phyloP scores from a whole-genome alignment of 805 yeast species.

The Kazachstania viticola region DNA sequence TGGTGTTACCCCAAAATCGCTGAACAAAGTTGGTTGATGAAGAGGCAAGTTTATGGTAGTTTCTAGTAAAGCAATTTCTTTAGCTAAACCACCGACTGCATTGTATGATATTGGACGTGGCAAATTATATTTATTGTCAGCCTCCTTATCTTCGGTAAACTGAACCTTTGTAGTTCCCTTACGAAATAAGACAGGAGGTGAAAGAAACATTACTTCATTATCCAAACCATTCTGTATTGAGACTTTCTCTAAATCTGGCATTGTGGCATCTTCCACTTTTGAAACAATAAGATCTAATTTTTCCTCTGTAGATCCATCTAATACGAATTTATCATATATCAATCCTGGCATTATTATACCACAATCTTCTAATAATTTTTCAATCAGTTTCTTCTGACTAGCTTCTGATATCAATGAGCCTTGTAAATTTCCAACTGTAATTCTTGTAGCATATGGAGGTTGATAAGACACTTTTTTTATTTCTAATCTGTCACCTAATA shows the following conservation, averaged over 20 bases:
- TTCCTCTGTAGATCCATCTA: conserved; percentile 5
- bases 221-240: conserved; percentile 8
- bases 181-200: conserved; percentile 39
- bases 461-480: conserved; percentile 37
- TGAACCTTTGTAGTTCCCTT: conserved; percentile 24
- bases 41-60: conserved; percentile 73
- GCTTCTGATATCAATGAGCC: conserved; percentile 15
- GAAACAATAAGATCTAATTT: conserved; percentile 13
- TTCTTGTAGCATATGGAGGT: conserved; percentile 35
- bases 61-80: conserved; percentile 49
- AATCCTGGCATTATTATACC: conserved; percentile 55
- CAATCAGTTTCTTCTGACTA: conserved; percentile 24
- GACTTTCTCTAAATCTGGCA: conserved; percentile 31
- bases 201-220: conserved; percentile 22
- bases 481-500: conserved; percentile 41
- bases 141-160: conserved; percentile 16
- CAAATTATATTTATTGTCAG: conserved; percentile 31
- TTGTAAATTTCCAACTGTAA: conserved; percentile 25
- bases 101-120: conserved; percentile 36
- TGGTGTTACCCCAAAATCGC: conserved; percentile 80
- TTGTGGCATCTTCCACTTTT: conserved; percentile 22
- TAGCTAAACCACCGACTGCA: conserved; percentile 66
- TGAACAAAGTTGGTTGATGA: conserved; percentile 61
- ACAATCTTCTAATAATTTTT: conserved; percentile 36
- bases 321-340: conserved; percentile 19